Evolutionary conservation across 139 green algal genomes (phyloP).

Genomic region (Picochlorum costavermella): DNA sequence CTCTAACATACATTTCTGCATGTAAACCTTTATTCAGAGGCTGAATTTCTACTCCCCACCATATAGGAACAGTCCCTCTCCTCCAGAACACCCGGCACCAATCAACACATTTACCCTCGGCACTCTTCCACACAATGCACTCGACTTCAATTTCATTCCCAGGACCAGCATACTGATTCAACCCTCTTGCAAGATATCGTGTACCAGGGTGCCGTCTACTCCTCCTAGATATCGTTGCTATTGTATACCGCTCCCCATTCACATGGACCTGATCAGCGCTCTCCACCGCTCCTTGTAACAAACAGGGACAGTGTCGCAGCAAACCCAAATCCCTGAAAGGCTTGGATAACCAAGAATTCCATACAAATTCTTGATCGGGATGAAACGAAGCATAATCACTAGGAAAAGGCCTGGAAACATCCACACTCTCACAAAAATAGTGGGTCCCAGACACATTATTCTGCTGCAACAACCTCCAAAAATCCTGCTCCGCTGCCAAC

Average conservation of each 20-base stretch:
- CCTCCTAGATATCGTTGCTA: conserved; percentile 63
- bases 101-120: conserved; percentile 14
- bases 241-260: conserved; percentile 39
- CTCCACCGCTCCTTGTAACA: conserved; percentile 89
- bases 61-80: conserved; percentile 74
- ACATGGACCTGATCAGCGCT: conserved; percentile 46
- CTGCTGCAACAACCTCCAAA: conserved; percentile 35
- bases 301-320: conserved; percentile 59
- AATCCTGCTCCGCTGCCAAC: conserved; percentile 27
- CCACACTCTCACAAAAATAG: conserved; percentile 90
- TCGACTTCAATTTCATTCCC: conserved; percentile 98
- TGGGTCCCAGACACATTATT: conserved; percentile 69
- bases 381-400: conserved; percentile 21
- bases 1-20: conserved; percentile 68
- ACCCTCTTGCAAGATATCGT: conserved; percentile 84
- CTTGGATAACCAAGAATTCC: conserved; percentile 72
- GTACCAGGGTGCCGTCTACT: conserved; percentile 83
- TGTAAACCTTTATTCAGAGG: conserved; percentile 31
- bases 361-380: conserved; percentile 73
- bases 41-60: conserved; percentile 53
- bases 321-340: conserved; percentile 61
- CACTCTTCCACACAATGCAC: conserved; percentile 71
- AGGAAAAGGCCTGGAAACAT: conserved; percentile 89
- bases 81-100: conserved; percentile 77
- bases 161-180: conserved; percentile 76